Percentiles rank a stretch among this genome's conserved stretches.
phyloP scores from a whole-genome alignment of 2,329 filamentous ascomycete genomes.

The Fusarium chlamydosporum region DNA sequence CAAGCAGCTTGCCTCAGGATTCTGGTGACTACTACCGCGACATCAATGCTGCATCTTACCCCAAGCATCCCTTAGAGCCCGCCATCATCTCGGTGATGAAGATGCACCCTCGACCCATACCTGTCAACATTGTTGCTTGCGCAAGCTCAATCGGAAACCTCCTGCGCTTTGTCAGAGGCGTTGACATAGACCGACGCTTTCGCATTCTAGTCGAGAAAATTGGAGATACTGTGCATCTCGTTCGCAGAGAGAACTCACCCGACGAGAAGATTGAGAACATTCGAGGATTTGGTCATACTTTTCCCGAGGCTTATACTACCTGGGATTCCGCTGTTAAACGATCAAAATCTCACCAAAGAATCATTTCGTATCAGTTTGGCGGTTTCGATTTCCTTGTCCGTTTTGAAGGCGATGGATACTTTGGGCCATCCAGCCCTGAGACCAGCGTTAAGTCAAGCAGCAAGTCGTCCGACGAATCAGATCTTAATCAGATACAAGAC shows the following conservation, averaged over 20 bases:
- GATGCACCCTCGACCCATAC: conserved; percentile 38
- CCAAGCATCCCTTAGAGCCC: conserved; percentile 66
- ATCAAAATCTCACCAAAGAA: conserved; percentile 73
- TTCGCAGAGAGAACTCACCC: conserved; percentile 73
- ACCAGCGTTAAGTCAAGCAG: background rate
- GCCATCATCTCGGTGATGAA: conserved; percentile 59
- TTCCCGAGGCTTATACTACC: conserved; percentile 75
- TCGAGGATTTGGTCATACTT: conserved; percentile 74
- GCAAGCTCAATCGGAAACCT: conserved; percentile 73
- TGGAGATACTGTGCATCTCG: conserved; percentile 71
- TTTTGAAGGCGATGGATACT: conserved; percentile 51
- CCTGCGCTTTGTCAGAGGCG: conserved; percentile 65
- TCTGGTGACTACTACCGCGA: conserved; percentile 67
- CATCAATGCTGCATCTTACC: conserved; percentile 65
- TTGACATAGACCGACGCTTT: conserved; percentile 65
- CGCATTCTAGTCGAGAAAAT: conserved; percentile 71
- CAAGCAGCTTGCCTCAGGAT: conserved; percentile 52
- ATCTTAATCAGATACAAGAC: conserved; percentile 14
- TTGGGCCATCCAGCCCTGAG: conserved; percentile 17
- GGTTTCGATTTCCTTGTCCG: conserved; percentile 49
- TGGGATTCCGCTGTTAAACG: conserved; percentile 69
- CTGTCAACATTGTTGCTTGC: conserved; percentile 72
- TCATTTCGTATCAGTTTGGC: conserved; percentile 71
- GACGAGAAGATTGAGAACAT: conserved; percentile 69
- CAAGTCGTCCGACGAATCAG: background rate